Base-by-base conservation (phyloP, 805 yeast genomes). In the Kodamaea hsintzibuensis region DNA sequence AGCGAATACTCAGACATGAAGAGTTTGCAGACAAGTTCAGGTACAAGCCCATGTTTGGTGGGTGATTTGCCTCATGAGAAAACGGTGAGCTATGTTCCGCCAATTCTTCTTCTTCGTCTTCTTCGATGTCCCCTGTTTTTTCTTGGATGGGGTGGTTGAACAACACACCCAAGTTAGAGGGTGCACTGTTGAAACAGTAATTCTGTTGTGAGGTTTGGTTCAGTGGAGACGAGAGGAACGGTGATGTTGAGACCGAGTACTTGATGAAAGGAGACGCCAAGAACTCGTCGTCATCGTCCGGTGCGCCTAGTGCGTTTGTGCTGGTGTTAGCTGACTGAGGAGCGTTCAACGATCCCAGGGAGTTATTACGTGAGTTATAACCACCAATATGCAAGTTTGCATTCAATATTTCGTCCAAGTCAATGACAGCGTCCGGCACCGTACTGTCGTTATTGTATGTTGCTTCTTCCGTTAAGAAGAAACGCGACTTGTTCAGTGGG, bases 341-440 rank as follows among this genome's bases (percentile, higher is more conserved):
- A 13, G 42, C 42, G 14, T 42, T 43, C 19, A 55, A 47, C 5
- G 55, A 47, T 14, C 54, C 57, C 46, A 39, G 51, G 3, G 54
- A 51, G 19, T 37, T 33, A 33, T 52, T 49, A 14, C 30, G 25
- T 22, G 56, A 50, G 17, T 39, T 45, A 33, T 46, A 47, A 2
- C 50, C 63, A 2, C 68, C 70, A 19, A 68, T 66, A 48, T 69
- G 70, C 44, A 68, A 55, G 50, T 65, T 66, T 4, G 73, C 71
- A 51, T 70, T 66, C 22, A 72, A 58, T 7, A 73, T 69, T 49
- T 71, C 76, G 55, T 74, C 78, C 45, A 74, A 63, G 53, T 74
- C 79, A 19, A 74, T 74, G 8, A 74, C 68, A 7, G 77, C 75
- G 46, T 73, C 74, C 2, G 78, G 77, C 1, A 72, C 62, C 13